Base-by-base conservation (phyloP, 78 protist species). In the Guillardia theta region DNA sequence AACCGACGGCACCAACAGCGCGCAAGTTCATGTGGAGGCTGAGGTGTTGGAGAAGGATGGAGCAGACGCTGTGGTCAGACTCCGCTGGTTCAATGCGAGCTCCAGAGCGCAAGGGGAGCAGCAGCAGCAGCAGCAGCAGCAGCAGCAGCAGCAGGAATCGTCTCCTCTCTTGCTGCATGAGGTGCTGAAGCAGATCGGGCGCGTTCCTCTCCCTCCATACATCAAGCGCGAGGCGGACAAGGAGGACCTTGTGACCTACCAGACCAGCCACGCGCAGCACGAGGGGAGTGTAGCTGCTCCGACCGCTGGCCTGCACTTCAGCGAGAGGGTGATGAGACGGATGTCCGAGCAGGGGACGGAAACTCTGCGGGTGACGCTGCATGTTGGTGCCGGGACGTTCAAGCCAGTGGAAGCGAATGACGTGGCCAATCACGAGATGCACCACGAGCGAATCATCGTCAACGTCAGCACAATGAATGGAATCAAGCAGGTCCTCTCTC, bases 341-440 rank as follows among this genome's bases (percentile, higher is more conserved):
- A 77, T 77, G 88, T 8, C 47, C 0, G 78, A 0, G 92, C 76
- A n/a, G 21, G 64, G 95, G 1, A 77, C 5, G 30, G 0, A 4
- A 22, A 15, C 6, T 27, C 5, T 53, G 30, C 21, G 10, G 37
- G 43, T 93, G 22, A n/a, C 95, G 48, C 95, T 93, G 77, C 95
- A 93, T 33, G 95, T 93, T 30, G 92, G 95, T 70, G 95, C 95
- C 30, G 95, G 95, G 39, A 94, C 95, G n/a, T 94, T 94, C 78
- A 10, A 33, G 45, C 95, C 95, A 2, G 87, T 94, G 46, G n/a
- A 30, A 0, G 87, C 93, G 33, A 27, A 0, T 44, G 2, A 24
- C n/a, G 45, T 45, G 5, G 54, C 15, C 0, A 58, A 0, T 33
- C 95, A 94, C 92, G 19, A 4, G 39, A 94, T 94, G 95, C 95